Evolutionary conservation across 2,329 filamentous ascomycete genomes (phyloP).

Genomic region (Clathrospora elynae): DNA sequence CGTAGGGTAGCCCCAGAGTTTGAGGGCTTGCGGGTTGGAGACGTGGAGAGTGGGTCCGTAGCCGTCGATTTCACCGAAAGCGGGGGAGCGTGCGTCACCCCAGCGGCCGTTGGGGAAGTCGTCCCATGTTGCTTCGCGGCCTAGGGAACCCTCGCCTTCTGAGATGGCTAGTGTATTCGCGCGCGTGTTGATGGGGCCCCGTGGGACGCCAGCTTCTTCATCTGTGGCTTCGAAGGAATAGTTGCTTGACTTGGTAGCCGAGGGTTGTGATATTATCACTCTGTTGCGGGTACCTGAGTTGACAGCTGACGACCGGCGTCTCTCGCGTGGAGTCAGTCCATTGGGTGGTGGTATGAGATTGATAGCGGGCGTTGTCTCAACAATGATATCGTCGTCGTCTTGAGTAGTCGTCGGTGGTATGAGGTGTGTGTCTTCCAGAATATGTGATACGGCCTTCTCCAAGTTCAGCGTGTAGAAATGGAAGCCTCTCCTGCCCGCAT

Average conservation of each 20-base stretch:
- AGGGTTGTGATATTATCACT: constrained; percentile 74
- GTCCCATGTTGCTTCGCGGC: constrained; percentile 96
- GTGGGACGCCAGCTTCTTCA: constrained; percentile 76
- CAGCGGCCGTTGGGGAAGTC: constrained; percentile 97
- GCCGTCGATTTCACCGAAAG: constrained; percentile 96
- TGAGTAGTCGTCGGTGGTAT: constrained; percentile 63
- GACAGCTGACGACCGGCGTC: constrained; percentile 73
- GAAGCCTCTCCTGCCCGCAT: constrained; percentile 65
- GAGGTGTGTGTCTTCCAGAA: constrained; percentile 82
- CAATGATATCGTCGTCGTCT: constrained; percentile 53
- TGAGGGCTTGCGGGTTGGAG: constrained; percentile 79
- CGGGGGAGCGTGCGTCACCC: constrained; percentile 83
- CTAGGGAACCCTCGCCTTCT: constrained; percentile 86
- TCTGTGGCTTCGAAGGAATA: constrained; percentile 69
- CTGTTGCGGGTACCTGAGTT: constrained; percentile 87
- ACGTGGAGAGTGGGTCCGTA: constrained; percentile 96
- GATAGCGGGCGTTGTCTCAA: constrained; percentile 53
- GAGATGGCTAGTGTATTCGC: constrained; percentile 90
- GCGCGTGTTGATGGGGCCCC: constrained; percentile 72
- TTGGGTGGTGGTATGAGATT: constrained; percentile 40
- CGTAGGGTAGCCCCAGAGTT: constrained; percentile 82
- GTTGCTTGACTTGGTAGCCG: constrained; percentile 59
- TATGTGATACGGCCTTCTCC: constrained; percentile 93
- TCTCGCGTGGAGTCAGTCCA: constrained; percentile 38
- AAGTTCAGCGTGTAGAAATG: constrained; percentile 98